Conservation (phyloP, 371 early-diverging fungal genomes). For the Syncephalis plumigaleata region DNA sequence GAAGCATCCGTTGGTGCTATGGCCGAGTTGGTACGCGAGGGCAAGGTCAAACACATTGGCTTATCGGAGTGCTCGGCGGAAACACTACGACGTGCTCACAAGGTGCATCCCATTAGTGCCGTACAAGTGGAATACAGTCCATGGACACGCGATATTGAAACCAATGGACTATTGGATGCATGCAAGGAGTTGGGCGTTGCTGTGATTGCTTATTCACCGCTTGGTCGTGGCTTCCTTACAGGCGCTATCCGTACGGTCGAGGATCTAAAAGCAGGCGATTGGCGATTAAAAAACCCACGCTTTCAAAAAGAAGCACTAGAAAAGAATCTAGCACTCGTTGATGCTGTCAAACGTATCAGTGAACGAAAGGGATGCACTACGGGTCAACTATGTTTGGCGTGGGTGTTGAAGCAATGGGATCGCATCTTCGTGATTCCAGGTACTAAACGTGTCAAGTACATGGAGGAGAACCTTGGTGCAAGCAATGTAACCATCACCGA, state of each 20-base stretch:
- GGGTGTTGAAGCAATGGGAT: constrained; percentile 28
- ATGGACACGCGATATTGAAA: constrained; percentile 28
- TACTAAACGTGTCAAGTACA: constrained; percentile 23
- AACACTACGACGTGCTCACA: constrained; percentile 30
- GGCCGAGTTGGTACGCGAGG: constrained; percentile 37
- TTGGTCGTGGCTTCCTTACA: constrained; percentile 40
- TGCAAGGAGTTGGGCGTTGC: constrained; percentile 41
- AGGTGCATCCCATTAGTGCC: constrained; percentile 42
- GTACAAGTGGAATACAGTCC: constrained; percentile 30
- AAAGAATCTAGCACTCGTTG: constrained; percentile 30
- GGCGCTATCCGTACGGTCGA: constrained; percentile 19
- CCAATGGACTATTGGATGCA: constrained; percentile 25
- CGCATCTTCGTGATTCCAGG: constrained; percentile 5
- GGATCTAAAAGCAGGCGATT: constrained; percentile 23
- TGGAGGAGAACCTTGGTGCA: constrained; percentile 28
- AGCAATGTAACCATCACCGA: constrained; percentile 15
- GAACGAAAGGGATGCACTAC: constrained; percentile 18
- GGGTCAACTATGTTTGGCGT: constrained; percentile 28
- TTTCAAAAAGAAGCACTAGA: constrained; percentile 24
- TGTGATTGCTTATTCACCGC: constrained; percentile 28
- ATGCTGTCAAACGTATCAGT: constrained; percentile 23
- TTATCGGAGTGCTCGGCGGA: constrained; percentile 33
- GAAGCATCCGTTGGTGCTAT: constrained; percentile 32
- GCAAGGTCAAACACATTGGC: constrained; percentile 36
- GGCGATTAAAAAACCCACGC: constrained; percentile 23